Evolutionary conservation across 768 basidiomycete species (phyloP), one percentile per base, ranked within the genome.

Genomic region (Hemileccinum rubropunctum): DNA sequence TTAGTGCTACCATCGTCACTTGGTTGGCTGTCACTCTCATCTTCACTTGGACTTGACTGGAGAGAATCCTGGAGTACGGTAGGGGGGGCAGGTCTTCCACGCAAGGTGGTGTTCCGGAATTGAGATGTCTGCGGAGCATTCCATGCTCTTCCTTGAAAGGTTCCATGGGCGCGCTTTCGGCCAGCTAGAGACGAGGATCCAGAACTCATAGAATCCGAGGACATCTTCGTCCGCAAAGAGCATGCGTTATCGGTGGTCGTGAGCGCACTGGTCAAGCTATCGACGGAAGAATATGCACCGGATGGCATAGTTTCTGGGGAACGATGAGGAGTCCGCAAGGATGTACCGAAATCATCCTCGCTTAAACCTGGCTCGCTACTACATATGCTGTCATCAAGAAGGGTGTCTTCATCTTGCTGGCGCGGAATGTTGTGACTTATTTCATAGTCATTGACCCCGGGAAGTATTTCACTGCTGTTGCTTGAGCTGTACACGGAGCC

Each of bases 341-440:
- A 88, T 28, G 79, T 71, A 47, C 88, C 75, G 57, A 86, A 85
- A 39, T 79, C 78, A 51, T 86, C 84, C 23, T 81, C 69, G 37
- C 63, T 58, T 17, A 68, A 49, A 33, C 58, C 61, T 23, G 59
- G 45, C 40, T 58, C 61, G 17, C 61, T 68, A 27, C 54, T 59
- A 32, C 50, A 61, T 45, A 66, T 63, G 15, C 60, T 67, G 4
- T 58, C 54, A 47, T 65, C 63, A 15, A 53, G 40, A 13, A 54
- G 48, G 15, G 56, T 49, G 46, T 65, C 63, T 41, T 61, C 60
- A 17, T 55, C 58, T 20, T 33, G 52, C 47, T 51, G 48, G 30
- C 18, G 50, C 30, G 45, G 37, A 40, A 23, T 32, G 15, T 54
- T 48, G 7, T 21, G 47, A 42, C 9, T 26, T 20, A 48, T 49